These are phyloP conservation scores for Auricularia auricula-judae DNA, from an alignment of 768 basidiomycete species.

Conservation along the genomic window DNA sequence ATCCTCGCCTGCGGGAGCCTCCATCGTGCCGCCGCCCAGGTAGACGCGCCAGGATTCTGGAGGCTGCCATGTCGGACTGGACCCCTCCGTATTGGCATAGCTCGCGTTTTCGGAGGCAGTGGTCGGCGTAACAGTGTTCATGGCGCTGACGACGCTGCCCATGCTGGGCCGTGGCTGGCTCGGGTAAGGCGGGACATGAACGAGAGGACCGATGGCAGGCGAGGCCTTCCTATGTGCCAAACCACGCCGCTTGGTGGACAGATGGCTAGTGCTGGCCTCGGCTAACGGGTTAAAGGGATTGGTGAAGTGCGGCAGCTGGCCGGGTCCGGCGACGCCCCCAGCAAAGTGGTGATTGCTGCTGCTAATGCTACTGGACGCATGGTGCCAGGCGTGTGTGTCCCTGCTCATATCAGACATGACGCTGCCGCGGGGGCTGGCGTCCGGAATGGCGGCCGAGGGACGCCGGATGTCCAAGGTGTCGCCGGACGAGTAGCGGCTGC, in stretches of 20 bases:
- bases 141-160: not conserved
- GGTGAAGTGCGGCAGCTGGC: constrained; percentile 22
- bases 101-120: not conserved
- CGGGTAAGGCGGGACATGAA: not conserved
- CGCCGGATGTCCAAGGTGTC: constrained; percentile 2
- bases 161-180: not conserved
- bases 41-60: not conserved
- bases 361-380: not conserved
- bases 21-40: not conserved
- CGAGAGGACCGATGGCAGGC: not conserved
- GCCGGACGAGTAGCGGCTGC: not conserved
- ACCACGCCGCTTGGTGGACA: not conserved
- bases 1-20: not conserved
- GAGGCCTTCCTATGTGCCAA: not conserved
- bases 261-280: not conserved
- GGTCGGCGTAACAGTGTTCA: not conserved
- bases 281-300: constrained; percentile 24
- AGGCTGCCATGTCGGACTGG: not conserved
- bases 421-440: not conserved
- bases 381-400: constrained; percentile 4
- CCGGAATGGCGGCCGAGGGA: constrained; percentile 5
- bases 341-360: not conserved
- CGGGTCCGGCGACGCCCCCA: constrained; percentile 8
- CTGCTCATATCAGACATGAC: not conserved
- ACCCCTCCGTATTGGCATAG: not conserved